Base-by-base conservation (phyloP, 1,284 basidiomycete species). In the Xerocomus cyaneibrunnescens region DNA sequence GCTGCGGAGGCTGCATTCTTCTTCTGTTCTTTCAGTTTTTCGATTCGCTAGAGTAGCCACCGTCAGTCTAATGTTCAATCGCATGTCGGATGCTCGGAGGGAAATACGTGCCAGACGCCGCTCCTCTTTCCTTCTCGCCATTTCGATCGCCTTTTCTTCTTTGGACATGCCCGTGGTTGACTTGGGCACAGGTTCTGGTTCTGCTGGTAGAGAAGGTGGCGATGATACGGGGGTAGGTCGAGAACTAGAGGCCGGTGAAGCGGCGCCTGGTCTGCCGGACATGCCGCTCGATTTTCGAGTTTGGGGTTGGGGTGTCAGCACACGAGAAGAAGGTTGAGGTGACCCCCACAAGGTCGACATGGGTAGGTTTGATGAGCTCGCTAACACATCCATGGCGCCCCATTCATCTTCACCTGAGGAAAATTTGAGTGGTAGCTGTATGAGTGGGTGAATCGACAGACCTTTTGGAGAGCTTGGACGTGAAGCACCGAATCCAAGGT, bases 121-220 rank as follows among this genome's bases (percentile, higher is more conserved):
- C 68, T 95, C 93, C 68, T 95, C 93, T 62, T 93, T 87, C 55
- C 92, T 75, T 55, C 89, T 77, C 13, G 88, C 88, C 85, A 95
- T 90, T 74, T 96, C 93, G 23, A 82, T 83, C 0, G 89, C 89
- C 70, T 88, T 94, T 57, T 94, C 92, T 69, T 94, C 93, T 66
- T 92, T 94, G 32, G 81, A 80, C 77, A 93, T 76, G 5, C 74
- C 67, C 3, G 64, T 67, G 19, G 54, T 52, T 21, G 46, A 50
- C 49, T 54, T 68, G 0, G 50, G 16, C 4, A 16, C 39, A 1
- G 38, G 7, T 37, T 64, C 59, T 3, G 51, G 22, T 21, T 58
- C 55, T 6, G 45, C 34, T 1, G 48, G 42, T 4, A 56, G 48
- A n/a, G 62, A 55, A 0, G 43, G 49, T 7, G 68, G 53, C 5